Evolutionary conservation across 345 rosid species (phyloP), one percentile per base, ranked within the genome.

Genomic region (Lepidium didymum): DNA sequence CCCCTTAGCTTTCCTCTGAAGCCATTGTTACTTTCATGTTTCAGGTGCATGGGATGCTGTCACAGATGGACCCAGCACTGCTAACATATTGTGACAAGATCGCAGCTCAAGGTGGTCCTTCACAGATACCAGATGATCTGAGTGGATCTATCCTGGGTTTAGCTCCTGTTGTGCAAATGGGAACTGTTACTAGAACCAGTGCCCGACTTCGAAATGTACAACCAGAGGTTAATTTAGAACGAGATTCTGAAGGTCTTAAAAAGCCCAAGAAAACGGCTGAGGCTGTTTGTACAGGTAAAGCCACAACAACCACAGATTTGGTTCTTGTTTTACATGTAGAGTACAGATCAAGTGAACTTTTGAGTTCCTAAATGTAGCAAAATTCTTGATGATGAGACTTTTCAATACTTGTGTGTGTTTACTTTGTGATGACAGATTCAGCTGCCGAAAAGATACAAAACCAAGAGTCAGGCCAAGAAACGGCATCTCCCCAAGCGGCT

Each of bases 31-130:
- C 62, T 51, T 37, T 55, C 23, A 18, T 67, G 23, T 63, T 72
- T 56, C 81, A 95, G 99, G 99, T 95, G 68, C 88, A 89, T 60
- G 96, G 96, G 75, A 91, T 95, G 99, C 73, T 95, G 64, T 83
- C 99, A n/a, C 96, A 95, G 81, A 91, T 95, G 96, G 99, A 95
- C 67, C 94, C 97, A 75, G 88, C 97, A 41, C 86, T 95, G 38
- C 79, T 89, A 23, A 78, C 85, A 19, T 84, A 60, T 74, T 95
- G 97, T 70, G 97, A 95, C 60, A 95, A 95, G 82, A 91, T 95
- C 46, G 87, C 86, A 16, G 82, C 77, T 54, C 85, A 89, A 82
- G 99, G 97, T 35, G 97, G 97, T 72, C 99, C 96, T 8, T 65
- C 81, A 18, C 80, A 77, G 69, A 71, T 91, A 68, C 90, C 97